Percentiles rank a stretch among this genome's conserved stretches.
Conservation (phyloP, 1,139 yeast genomes). For the Suhomyces panamericanus region DNA sequence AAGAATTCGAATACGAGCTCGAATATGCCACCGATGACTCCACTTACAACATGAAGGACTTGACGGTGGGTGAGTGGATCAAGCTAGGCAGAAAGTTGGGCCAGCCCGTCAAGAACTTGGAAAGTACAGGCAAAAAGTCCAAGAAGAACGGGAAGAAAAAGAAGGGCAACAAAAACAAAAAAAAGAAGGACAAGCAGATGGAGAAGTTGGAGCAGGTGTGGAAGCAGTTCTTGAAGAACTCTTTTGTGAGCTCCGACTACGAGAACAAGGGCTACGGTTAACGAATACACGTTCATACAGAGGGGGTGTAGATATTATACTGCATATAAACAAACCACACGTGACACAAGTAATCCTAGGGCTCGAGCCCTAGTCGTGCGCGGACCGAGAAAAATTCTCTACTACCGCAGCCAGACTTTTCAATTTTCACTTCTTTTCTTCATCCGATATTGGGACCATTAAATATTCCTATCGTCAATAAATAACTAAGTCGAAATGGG, state of each 20-base stretch:
- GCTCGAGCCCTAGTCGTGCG: conserved; percentile 10
- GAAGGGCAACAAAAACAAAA: conserved; percentile 8
- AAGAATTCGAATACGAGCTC: conserved; percentile 56
- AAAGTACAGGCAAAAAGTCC: conserved; percentile 16
- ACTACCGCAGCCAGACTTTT: conserved; percentile 2
- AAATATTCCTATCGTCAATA: conserved; percentile 91
- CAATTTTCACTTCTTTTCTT: conserved; percentile 2
- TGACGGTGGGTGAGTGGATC: conserved; percentile 63
- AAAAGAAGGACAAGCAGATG: conserved; percentile 8
- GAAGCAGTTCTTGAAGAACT: conserved; percentile 47
- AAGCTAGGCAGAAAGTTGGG: conserved; percentile 56
- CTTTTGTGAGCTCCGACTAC: conserved; percentile 66
- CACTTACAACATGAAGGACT: conserved; percentile 52
- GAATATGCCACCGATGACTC: conserved; percentile 70
- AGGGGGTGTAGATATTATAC: not conserved
- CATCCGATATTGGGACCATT: conserved; percentile 51
- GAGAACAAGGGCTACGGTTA: conserved; percentile 45
- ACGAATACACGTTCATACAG: not conserved
- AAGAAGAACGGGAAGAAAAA: conserved; percentile 13
- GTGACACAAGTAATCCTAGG: not conserved
- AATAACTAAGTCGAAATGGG: conserved; percentile 90
- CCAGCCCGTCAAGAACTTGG: conserved; percentile 28
- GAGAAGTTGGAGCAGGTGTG: conserved; percentile 37
- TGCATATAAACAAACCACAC: not conserved
- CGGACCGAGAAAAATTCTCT: conserved; percentile 10